Base-by-base conservation (phyloP, 805 yeast genomes). In the Ogataea zsoltii region DNA sequence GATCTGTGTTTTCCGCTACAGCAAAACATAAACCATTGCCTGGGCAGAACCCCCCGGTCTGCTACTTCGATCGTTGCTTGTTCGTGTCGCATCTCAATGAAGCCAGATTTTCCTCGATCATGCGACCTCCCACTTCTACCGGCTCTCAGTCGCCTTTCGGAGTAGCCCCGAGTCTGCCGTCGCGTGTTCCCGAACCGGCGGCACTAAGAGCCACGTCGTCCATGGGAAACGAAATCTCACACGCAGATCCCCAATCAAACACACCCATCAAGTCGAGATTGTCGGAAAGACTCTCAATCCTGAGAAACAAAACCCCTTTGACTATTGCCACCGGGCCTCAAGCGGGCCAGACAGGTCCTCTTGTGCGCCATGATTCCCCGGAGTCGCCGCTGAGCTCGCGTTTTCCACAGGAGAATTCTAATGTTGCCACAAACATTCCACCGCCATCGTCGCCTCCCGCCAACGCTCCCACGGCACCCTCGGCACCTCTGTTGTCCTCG, bases 211-310 rank as follows among this genome's bases (percentile, higher is more conserved):
- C 38, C 30, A n/a, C 23, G 19, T 14, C 13, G 30, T 21, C 38
- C 2, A 16, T 30, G 4, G 38, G 38, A 35, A 23, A 18, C 6
- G 34, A 38, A 4, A 17, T 13, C 12, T 29, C 15, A 10, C 13
- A 19, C n/a, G 21, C 6, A 6, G 41, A 38, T 5, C 28, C 19
- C 13, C 34, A 31, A 3, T 14, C n/a, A 7, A 42, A 25, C 10
- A 42, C 33, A 4, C 54, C 54, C 3, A 36, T 50, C 31, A 48
- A 43, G 23, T 40, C 54, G 7, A 28, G 23, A 7, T 23, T 50
- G n/a, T 48, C 54, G 1, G 50, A 48, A 14, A 38, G 49, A 26
- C 38, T 50, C 2, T 48, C 54, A 7, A 17, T 45, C 9, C 21
- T 50, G 25, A 42, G 54, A 35, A 48, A 48, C 39, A 41, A 48